Evolutionary conservation across 2,329 filamentous ascomycete genomes (phyloP).

Genomic region (Pestalotiopsis sp.): DNA sequence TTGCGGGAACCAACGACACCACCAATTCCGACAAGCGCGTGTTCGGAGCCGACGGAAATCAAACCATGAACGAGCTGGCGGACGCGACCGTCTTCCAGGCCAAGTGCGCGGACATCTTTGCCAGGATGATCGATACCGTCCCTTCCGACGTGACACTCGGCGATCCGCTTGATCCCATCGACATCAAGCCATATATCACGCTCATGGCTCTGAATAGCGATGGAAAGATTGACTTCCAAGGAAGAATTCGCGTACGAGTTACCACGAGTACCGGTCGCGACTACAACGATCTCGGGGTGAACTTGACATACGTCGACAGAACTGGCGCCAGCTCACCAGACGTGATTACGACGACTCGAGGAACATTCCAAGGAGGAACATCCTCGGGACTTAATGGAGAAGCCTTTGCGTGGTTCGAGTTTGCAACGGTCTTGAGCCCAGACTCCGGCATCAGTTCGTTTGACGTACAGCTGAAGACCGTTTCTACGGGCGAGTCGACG

Average conservation of each 20-base stretch:
- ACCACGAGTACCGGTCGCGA: slow-evolving; percentile 20
- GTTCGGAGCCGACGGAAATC: slow-evolving; percentile 45
- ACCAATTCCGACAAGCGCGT: slow-evolving; percentile 43
- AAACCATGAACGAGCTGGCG: slow-evolving; percentile 41
- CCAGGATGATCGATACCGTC: slow-evolving; percentile 38
- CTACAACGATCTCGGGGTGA: slow-evolving; percentile 21
- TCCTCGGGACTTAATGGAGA: slow-evolving; percentile 25
- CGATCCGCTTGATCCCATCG: slow-evolving; percentile 28
- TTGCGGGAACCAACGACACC: slow-evolving; percentile 38
- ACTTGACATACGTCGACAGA: slow-evolving; percentile 20
- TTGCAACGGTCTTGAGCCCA: slow-evolving; percentile 23
- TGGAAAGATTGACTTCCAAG: slow-evolving; percentile 25
- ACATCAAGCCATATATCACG: slow-evolving; percentile 34
- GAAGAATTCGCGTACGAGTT: slow-evolving; percentile 26
- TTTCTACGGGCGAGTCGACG: slow-evolving; percentile 23
- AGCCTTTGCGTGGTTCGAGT: slow-evolving; percentile 32
- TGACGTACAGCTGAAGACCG: slow-evolving; percentile 26
- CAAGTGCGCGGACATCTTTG: slow-evolving; percentile 31
- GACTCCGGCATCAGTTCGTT: slow-evolving; percentile 33
- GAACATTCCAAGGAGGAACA: slow-evolving; percentile 19
- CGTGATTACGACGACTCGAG: slow-evolving; percentile 11
- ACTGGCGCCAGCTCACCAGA: slow-evolving; percentile 12
- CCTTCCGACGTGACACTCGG: slow-evolving; percentile 29
- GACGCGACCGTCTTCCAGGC: slow-evolving; percentile 37
- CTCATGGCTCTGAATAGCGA: slow-evolving; percentile 26